These are phyloP conservation scores for Ananas comosus DNA, from an alignment of 176 grass and related monocot genomes.

Conservation along the genomic window DNA sequence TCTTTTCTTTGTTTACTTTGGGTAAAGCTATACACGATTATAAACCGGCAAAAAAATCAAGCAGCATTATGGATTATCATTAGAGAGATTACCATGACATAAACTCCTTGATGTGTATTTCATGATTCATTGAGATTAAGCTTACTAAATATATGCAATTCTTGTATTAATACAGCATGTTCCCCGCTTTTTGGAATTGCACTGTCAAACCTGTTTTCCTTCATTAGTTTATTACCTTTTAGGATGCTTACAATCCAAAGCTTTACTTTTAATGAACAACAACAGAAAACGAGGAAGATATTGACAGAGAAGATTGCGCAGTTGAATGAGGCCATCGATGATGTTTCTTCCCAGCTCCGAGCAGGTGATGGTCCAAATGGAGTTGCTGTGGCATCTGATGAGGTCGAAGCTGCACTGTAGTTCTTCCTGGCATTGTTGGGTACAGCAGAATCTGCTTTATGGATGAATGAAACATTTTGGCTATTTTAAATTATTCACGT, in stretches of 20 bases:
- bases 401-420: neutral
- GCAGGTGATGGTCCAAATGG: slow-evolving; percentile 2
- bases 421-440: neutral
- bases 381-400: slow-evolving; percentile 10
- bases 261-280: neutral
- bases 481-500: neutral
- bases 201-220: too few relatives aligned
- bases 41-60: too few relatives aligned
- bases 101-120: too few relatives aligned
- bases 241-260: neutral
- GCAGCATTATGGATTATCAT: too few relatives aligned
- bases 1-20: too few relatives aligned
- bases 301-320: slow-evolving; percentile 8
- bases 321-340: slow-evolving; percentile 9
- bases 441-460: neutral
- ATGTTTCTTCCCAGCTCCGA: slow-evolving; percentile 11
- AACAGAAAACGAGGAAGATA: slow-evolving; percentile 6
- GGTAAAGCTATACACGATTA: too few relatives aligned
- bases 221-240: too few relatives aligned
- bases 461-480: neutral
- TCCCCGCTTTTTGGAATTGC: too few relatives aligned
- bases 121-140: too few relatives aligned
- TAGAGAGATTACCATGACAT: too few relatives aligned
- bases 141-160: too few relatives aligned
- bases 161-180: too few relatives aligned